phyloP scores from a whole-genome alignment of 768 basidiomycete species.

The Crucibulum laeve region DNA sequence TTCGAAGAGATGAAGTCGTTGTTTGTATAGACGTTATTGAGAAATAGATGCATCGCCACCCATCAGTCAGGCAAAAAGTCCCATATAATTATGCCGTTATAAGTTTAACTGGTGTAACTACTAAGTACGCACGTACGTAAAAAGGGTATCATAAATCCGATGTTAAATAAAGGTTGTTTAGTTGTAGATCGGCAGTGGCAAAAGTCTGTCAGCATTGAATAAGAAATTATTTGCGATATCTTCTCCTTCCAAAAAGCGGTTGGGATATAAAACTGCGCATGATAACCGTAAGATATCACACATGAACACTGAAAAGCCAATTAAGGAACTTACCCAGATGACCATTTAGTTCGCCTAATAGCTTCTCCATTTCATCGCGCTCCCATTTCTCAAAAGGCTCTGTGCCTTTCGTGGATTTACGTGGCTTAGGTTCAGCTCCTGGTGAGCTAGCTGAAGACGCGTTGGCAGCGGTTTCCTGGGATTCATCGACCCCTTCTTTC shows the following conservation, averaged over 20 bases:
- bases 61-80: too few relatives aligned
- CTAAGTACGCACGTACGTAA: too few relatives aligned
- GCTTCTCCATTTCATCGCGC: constrained; percentile 82
- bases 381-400: constrained; percentile 84
- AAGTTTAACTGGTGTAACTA: too few relatives aligned
- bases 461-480: constrained; percentile 19
- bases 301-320: neutral
- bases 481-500: constrained; percentile 26
- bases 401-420: constrained; percentile 39
- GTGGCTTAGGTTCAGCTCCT: constrained; percentile 30
- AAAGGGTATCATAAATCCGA: too few relatives aligned
- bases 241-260: constrained; percentile 88
- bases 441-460: constrained; percentile 16
- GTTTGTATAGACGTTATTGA: too few relatives aligned
- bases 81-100: too few relatives aligned
- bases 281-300: constrained; percentile 4
- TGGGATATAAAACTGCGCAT: constrained; percentile 74
- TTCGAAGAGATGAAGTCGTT: too few relatives aligned
- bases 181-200: constrained; percentile 75
- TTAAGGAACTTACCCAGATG: constrained; percentile 72
- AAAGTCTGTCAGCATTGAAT: constrained; percentile 81
- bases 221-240: constrained; percentile 90
- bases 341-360: constrained; percentile 73
- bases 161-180: too few relatives aligned
- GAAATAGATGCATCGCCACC: too few relatives aligned